Evolutionary conservation across 2,329 filamentous ascomycete species (phyloP), one percentile per base, ranked within the genome.

Genomic region (Penicillium sclerotigenum): DNA sequence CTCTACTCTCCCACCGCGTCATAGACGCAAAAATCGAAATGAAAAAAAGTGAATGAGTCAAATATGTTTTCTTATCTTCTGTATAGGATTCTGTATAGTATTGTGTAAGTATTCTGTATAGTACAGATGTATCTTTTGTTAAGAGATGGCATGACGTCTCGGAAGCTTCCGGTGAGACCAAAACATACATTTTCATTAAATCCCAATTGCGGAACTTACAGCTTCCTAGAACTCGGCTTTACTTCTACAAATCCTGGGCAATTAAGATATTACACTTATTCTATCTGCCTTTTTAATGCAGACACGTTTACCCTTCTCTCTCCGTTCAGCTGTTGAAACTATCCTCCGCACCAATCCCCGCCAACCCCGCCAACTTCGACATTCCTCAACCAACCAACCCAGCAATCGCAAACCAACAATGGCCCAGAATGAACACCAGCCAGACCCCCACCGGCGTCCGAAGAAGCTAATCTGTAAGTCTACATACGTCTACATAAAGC

Each of bases 401-500:
- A 38, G 10, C 46, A 31, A 50, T 38, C 22, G 9, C 31, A 48
- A 38, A 18, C 26, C 51, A 54, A 28, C 18, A 41, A 60, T 63
- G 64, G 59, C 52, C 2, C 52, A 56, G 10, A 50, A 59, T 18
- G 53, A 59, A 24, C 8, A 24, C 9, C 42, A 52, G 13, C n/a
- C 47, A 26, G 58, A 65, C 29, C 54, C 53, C 54, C 50, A 61
- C 11, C 58, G 65, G 45, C 72, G 72, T 38, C 74, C 74, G 26
- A 75, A 75, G 65, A 74, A 74, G 58, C 64, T 76, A 26, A 75
- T 76, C 53, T 76, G 74, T 75, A 71, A 26, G 67, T 64, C 2
- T 38, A 7, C 11, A n/a, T n/a, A n/a, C n/a, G n/a, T 28, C 16
- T 42, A 28, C 14, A 18, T 11, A 0, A 20, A 49, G 18, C 22